phyloP scores from a whole-genome alignment of 306 rosid genomes.

The Pterocarpus santalinus region DNA sequence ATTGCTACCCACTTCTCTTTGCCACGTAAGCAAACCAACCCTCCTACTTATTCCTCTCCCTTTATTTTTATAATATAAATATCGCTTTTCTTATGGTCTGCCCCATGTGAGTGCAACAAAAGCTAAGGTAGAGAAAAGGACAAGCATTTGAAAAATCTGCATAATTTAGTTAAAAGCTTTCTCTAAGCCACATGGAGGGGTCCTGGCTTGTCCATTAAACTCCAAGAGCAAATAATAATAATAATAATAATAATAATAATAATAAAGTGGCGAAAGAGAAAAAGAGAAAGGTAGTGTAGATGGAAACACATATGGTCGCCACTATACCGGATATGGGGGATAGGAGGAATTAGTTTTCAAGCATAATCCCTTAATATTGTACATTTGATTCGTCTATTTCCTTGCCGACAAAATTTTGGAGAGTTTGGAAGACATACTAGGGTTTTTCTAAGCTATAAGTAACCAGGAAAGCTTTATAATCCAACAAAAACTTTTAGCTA shows the following conservation, averaged over 20 bases:
- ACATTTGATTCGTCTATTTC: too few relatives aligned
- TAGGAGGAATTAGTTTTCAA: slow-evolving; percentile 33
- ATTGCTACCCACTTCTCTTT: slow-evolving; percentile 36
- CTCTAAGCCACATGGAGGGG: slow-evolving; percentile 86
- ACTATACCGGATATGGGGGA: slow-evolving; percentile 42
- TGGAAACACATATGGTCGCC: slow-evolving; percentile 62
- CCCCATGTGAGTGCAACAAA: slow-evolving; percentile 72
- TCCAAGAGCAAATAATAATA: slow-evolving; percentile 58
- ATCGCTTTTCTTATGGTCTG: slow-evolving; percentile 45
- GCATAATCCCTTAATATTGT: slow-evolving; percentile 8
- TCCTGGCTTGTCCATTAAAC: slow-evolving; percentile 69
- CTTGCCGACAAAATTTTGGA: too few relatives aligned
- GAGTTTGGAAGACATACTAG: background rate
- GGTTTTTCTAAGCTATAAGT: too few relatives aligned
- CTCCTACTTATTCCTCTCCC: slow-evolving; percentile 20
- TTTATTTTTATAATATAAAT: slow-evolving; percentile 32
- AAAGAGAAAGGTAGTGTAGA: slow-evolving; percentile 48
- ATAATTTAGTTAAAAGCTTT: slow-evolving; percentile 54
- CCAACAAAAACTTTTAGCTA: too few relatives aligned
- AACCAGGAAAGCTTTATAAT: too few relatives aligned
- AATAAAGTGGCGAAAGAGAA: slow-evolving; percentile 42
- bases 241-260: background rate
- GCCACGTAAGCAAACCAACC: slow-evolving; percentile 48
- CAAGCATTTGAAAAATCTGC: slow-evolving; percentile 53
- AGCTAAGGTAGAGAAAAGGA: slow-evolving; percentile 65